phyloP scores from a whole-genome alignment of 1,284 basidiomycete genomes.

The Peniophora sp. region DNA sequence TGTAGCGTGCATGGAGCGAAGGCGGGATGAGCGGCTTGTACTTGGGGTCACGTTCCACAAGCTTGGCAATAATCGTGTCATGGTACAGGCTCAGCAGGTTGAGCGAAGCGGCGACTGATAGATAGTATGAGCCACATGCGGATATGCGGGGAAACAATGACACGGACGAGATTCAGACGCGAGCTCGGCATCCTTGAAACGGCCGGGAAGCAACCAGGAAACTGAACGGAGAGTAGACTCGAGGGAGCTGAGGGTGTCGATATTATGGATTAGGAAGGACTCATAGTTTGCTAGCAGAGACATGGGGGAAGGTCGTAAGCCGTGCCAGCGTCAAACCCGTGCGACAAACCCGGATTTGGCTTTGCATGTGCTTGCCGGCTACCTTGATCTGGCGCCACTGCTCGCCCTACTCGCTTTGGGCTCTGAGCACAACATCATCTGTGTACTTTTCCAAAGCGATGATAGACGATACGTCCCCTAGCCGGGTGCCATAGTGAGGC shows the following conservation, averaged over 20 bases:
- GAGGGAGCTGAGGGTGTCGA: conserved; percentile 77
- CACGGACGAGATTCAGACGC: conserved; percentile 85
- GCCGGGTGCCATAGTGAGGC: too few species aligned
- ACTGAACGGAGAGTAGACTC: conserved; percentile 85
- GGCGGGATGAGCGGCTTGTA: conserved; percentile 64
- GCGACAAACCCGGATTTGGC: too few species aligned
- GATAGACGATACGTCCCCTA: too few species aligned
- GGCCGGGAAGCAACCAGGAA: conserved; percentile 91
- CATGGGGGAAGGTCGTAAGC: conserved; percentile 2
- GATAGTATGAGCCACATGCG: conserved; percentile 5
- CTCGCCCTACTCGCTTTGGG: too few species aligned
- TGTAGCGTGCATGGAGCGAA: conserved; percentile 71
- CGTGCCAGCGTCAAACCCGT: neutral
- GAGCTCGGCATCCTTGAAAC: conserved; percentile 95
- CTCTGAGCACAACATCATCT: too few species aligned
- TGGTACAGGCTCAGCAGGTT: conserved; percentile 82
- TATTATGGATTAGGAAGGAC: conserved; percentile 74
- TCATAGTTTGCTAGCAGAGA: conserved; percentile 59
- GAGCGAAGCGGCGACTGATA: conserved; percentile 60
- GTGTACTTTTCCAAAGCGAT: too few species aligned
- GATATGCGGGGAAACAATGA: conserved; percentile 10
- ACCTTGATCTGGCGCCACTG: too few species aligned
- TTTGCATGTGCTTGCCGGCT: too few species aligned
- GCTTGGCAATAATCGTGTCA: conserved; percentile 70
- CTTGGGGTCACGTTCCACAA: conserved; percentile 54